Base-by-base conservation (phyloP, 1,139 yeast species). In the Suhomyces ambrosiae region DNA sequence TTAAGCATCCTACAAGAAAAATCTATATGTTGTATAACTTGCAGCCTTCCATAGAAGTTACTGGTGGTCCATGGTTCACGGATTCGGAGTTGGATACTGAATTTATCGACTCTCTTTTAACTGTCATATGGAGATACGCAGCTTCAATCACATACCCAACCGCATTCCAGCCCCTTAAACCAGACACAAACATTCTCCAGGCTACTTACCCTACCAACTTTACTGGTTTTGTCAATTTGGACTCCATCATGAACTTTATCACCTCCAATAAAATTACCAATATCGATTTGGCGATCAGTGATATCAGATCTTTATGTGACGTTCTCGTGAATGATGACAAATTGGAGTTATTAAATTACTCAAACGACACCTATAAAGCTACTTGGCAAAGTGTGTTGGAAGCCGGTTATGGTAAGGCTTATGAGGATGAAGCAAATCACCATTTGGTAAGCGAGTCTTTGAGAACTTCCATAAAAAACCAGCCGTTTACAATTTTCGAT, bases 51-150 rank as follows among this genome's bases (percentile, higher is more conserved):
- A 81, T 87, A 24, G 97, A 90, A 51, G 94, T 92, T 29, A 92
- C 98, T 0, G 99, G 99, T 45, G 99, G 98, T 1, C 98, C 98
- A 3, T 92, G 98, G 98, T 94, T 90, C 60, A 89, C 97, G 0
- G 98, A 94, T 58, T 81, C 90, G 23, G 98, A 92, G 60, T 73
- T 92, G 44, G 99, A 92, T 56, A 82, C 90, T 3, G 98, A 90
- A 58, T 92, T 92, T 56, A 90, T 92, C 43, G 94, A 88, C 50
- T 82, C 88, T 33, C 65, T 92, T 42, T 65, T 87, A 47, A 80
- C 87, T 16, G 92, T 90, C 31, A 81, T 90, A 11, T 92, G 97
- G 96, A 73, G 94, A 51, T 92, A 71, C 60, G 80, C 87, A 5
- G 88, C 89, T 1, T 75, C 80, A 16, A 78, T 76, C 50, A 79